phyloP scores from a whole-genome alignment of 2,329 filamentous ascomycete species.

The Fusarium abutilonis region DNA sequence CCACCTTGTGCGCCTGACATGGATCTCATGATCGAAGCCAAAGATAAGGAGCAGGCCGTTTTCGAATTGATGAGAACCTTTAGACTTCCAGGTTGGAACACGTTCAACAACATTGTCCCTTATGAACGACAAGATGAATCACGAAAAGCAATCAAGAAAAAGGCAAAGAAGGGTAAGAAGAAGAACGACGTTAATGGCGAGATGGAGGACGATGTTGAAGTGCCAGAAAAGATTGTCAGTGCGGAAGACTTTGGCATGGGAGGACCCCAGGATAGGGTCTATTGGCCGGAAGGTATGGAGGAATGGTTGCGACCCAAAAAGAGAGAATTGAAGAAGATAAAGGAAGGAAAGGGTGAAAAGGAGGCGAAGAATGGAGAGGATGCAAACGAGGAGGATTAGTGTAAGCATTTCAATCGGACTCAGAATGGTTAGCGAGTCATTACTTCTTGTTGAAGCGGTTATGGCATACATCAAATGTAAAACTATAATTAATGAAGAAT shows the following conservation, averaged over 20 bases:
- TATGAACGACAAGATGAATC: constrained; percentile 80
- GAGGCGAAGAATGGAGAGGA: constrained; percentile 36
- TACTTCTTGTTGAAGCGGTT: not conserved
- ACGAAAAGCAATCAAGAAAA: constrained; percentile 58
- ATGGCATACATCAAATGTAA: not conserved
- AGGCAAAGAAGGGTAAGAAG: constrained; percentile 52
- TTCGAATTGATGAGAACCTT: constrained; percentile 93
- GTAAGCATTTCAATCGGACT: not conserved
- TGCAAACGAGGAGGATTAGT: not conserved
- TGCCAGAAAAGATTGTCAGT: constrained; percentile 59
- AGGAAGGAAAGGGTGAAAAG: constrained; percentile 46
- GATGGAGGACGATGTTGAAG: constrained; percentile 54
- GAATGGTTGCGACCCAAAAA: constrained; percentile 89
- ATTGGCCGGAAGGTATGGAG: constrained; percentile 91
- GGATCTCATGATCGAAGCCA: constrained; percentile 99
- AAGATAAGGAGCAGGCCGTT: constrained; percentile 96
- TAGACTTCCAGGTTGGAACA: constrained; percentile 81
- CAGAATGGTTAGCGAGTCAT: not conserved
- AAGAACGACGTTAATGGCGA: constrained; percentile 46
- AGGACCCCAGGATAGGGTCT: constrained; percentile 81
- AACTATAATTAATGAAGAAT: not conserved
- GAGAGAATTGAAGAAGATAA: constrained; percentile 65
- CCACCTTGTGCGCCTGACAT: constrained; percentile 85
- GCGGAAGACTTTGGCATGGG: constrained; percentile 86
- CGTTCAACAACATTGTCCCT: constrained; percentile 80